phyloP scores from a whole-genome alignment of 371 early-diverging fungal genomes.

The Fennellomyces sp. region DNA sequence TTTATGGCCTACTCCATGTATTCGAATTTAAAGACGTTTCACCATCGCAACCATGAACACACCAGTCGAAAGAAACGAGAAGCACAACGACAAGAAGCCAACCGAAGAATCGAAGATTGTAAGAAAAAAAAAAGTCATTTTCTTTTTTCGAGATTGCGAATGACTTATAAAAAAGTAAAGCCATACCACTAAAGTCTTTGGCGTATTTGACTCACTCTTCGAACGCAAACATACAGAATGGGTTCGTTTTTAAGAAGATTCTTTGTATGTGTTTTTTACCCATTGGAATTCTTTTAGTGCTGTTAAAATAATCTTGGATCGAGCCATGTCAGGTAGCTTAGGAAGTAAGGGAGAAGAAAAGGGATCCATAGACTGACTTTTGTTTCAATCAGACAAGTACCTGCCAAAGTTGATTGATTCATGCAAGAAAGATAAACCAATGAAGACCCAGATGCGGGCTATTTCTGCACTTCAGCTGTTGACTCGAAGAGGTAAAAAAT shows the following conservation, averaged over 20 bases:
- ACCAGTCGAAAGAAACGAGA: slow-evolving; percentile 19
- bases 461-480: slow-evolving; percentile 72
- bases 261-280: neutral
- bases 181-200: slow-evolving; percentile 57
- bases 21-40: slow-evolving; percentile 55
- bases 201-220: slow-evolving; percentile 65
- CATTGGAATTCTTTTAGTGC: slow-evolving; percentile 38
- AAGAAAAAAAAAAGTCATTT: slow-evolving; percentile 8
- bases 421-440: slow-evolving; percentile 47
- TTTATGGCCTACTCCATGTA: slow-evolving; percentile 65
- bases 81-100: slow-evolving; percentile 23
- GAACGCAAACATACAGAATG: slow-evolving; percentile 69
- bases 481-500: slow-evolving; percentile 60
- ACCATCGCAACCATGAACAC: slow-evolving; percentile 20
- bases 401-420: slow-evolving; percentile 54
- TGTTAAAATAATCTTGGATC: slow-evolving; percentile 63
- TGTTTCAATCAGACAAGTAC: slow-evolving; percentile 28
- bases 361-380: neutral
- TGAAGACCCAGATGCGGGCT: slow-evolving; percentile 59
- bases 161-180: slow-evolving; percentile 18
- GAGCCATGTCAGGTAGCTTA: slow-evolving; percentile 63
- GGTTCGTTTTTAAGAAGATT: slow-evolving; percentile 45
- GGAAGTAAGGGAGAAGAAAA: neutral
- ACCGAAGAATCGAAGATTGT: slow-evolving; percentile 58
- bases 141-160: neutral